These are phyloP conservation scores for Agaricus sinodeliciosus DNA, from an alignment of 768 basidiomycete genomes.

Conservation along the genomic window DNA sequence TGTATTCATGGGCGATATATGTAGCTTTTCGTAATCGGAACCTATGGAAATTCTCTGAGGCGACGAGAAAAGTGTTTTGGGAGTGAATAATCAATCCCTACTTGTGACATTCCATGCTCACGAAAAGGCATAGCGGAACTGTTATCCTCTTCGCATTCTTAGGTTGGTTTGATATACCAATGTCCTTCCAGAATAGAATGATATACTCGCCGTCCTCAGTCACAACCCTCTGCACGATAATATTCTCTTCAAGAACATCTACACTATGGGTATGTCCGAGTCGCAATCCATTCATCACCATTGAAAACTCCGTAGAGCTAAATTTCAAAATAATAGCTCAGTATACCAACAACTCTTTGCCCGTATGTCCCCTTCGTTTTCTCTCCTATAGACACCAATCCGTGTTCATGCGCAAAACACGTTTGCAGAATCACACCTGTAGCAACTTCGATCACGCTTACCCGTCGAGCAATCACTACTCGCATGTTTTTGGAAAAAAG, in stretches of 20 bases:
- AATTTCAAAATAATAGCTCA: not conserved
- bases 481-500: not conserved
- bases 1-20: not conserved
- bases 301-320: too few species aligned
- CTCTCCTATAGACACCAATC: not conserved
- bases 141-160: not conserved
- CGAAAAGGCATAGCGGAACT: not conserved
- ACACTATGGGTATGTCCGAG: not conserved
- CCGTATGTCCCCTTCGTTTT: not conserved
- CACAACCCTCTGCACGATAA: not conserved
- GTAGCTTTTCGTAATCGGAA: not conserved
- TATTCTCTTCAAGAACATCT: conserved; percentile 1
- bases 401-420: not conserved
- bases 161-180: not conserved
- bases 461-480: not conserved
- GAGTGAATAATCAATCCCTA: not conserved
- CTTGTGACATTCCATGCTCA: not conserved
- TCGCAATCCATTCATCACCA: not conserved
- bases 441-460: conserved; percentile 1
- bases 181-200: too few species aligned
- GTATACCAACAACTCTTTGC: conserved; percentile 1
- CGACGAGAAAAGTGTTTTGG: conserved; percentile 7
- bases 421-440: not conserved
- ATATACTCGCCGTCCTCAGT: not conserved
- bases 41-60: conserved; percentile 1